phyloP scores from a whole-genome alignment of 129 eudicot species.

The Deinandra increscens region DNA sequence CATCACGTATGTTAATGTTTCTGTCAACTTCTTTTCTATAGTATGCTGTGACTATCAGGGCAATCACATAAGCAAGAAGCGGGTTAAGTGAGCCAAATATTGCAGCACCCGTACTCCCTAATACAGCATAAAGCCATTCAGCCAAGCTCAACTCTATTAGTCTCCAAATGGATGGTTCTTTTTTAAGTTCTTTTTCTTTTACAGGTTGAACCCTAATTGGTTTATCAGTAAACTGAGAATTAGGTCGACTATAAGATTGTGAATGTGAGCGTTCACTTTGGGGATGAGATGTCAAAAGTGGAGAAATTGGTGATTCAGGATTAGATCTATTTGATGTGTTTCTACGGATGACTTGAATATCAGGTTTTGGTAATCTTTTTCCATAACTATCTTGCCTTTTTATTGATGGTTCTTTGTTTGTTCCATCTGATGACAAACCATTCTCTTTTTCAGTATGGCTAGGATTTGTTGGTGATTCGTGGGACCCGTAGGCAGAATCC shows the following conservation, averaged over 20 bases:
- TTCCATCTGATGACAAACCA: constrained; percentile 51
- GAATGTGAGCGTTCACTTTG: constrained; percentile 93
- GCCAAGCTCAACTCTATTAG: constrained; percentile 93
- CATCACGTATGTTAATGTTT: constrained; percentile 44
- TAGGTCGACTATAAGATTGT: constrained; percentile 91
- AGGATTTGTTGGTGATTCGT: constrained; percentile 68
- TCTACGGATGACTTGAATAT: constrained; percentile 56
- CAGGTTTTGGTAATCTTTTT: constrained; percentile 87
- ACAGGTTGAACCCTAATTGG: constrained; percentile 38
- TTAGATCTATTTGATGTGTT: constrained; percentile 69
- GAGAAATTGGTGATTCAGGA: constrained; percentile 96
- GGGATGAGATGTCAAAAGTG: constrained; percentile 92
- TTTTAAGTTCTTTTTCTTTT: constrained; percentile 46
- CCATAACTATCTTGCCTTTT: constrained; percentile 93
- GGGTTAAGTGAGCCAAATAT: constrained; percentile 94
- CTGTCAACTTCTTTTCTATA: constrained; percentile 46
- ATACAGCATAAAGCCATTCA: constrained; percentile 94
- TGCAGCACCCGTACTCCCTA: constrained; percentile 93
- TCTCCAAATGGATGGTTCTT: constrained; percentile 89
- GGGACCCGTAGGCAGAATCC: constrained; percentile 61
- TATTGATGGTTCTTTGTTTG: constrained; percentile 75
- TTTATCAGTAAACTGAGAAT: constrained; percentile 51
- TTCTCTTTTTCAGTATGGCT: constrained; percentile 87
- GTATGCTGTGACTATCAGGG: constrained; percentile 71
- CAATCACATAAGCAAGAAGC: constrained; percentile 85